These are phyloP conservation scores for Penicillium flavigenum DNA, from an alignment of 495 filamentous ascomycete genomes.

Conservation along the genomic window DNA sequence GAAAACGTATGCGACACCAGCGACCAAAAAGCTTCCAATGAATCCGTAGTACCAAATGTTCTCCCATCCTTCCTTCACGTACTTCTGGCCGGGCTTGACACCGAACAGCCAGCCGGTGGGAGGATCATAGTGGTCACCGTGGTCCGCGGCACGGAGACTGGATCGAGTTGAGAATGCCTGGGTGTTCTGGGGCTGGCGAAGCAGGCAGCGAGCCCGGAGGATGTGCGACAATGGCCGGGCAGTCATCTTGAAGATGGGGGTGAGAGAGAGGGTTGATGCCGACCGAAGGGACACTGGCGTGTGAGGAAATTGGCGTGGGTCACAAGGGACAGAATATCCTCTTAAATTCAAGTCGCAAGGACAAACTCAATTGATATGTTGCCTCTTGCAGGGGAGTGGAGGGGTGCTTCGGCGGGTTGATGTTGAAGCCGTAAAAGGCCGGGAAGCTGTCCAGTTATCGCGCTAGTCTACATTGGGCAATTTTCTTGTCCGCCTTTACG, in stretches of 20 bases:
- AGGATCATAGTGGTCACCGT: conserved; percentile 84
- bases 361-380: conserved; percentile 26
- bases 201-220: conserved; percentile 44
- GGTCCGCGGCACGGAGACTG: conserved; percentile 48
- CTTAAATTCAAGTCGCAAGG: conserved; percentile 15
- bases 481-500: conserved; percentile 33
- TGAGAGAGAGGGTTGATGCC: conserved; percentile 6
- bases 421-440: conserved; percentile 52
- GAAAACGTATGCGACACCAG: conserved; percentile 82
- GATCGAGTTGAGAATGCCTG: conserved; percentile 47
- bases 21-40: conserved; percentile 74
- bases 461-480: conserved; percentile 38
- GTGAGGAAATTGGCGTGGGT: conserved; percentile 7
- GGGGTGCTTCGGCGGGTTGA: conserved; percentile 43
- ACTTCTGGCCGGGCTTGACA: conserved; percentile 88
- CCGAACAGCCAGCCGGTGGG: conserved; percentile 90
- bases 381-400: conserved; percentile 31
- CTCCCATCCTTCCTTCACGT: conserved; percentile 96
- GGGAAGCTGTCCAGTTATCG: conserved; percentile 34
- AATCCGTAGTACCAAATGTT: conserved; percentile 83
- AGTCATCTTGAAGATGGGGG: conserved; percentile 40
- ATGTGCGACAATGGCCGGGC: conserved; percentile 42
- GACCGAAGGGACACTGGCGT: conserved; percentile 10
- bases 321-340: conserved; percentile 20
- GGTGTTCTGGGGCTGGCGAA: conserved; percentile 38